Conservation (phyloP, 2,329 filamentous ascomycete species). For the Trichophyton equinum region DNA sequence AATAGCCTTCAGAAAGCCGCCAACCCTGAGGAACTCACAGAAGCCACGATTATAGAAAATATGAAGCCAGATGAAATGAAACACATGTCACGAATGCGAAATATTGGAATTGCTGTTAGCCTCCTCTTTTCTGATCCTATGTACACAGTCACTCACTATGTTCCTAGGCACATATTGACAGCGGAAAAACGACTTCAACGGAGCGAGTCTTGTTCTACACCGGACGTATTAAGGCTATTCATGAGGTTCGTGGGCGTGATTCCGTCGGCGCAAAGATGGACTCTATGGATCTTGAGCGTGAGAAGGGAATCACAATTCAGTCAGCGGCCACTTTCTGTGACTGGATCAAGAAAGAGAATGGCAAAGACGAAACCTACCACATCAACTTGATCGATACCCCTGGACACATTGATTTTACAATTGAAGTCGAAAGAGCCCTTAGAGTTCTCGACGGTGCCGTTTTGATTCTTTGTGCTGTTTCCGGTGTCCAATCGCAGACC, state of each 20-base stretch:
- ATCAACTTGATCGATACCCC: constrained; percentile 98
- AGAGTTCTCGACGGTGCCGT: constrained; percentile 92
- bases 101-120: constrained; percentile 88
- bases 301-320: constrained; percentile 98
- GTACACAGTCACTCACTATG: neutral
- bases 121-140: neutral
- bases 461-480: constrained; percentile 96
- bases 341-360: constrained; percentile 77
- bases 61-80: constrained; percentile 67
- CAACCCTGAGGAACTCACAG: constrained; percentile 45
- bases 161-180: constrained; percentile 74
- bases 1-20: constrained; percentile 45
- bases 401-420: constrained; percentile 97
- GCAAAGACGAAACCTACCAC: constrained; percentile 82
- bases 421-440: constrained; percentile 91
- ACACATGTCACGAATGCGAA: constrained; percentile 69
- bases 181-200: constrained; percentile 91
- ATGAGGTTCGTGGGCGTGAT: constrained; percentile 84
- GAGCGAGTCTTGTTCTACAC: constrained; percentile 98
- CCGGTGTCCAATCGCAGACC: constrained; percentile 92
- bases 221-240: constrained; percentile 88
- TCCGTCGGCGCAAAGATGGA: constrained; percentile 98
- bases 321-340: constrained; percentile 96
- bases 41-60: constrained; percentile 61
- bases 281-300: constrained; percentile 96